These are phyloP conservation scores for Eleusine indica DNA, from an alignment of 176 grass and related monocot species.

Conservation along the genomic window DNA sequence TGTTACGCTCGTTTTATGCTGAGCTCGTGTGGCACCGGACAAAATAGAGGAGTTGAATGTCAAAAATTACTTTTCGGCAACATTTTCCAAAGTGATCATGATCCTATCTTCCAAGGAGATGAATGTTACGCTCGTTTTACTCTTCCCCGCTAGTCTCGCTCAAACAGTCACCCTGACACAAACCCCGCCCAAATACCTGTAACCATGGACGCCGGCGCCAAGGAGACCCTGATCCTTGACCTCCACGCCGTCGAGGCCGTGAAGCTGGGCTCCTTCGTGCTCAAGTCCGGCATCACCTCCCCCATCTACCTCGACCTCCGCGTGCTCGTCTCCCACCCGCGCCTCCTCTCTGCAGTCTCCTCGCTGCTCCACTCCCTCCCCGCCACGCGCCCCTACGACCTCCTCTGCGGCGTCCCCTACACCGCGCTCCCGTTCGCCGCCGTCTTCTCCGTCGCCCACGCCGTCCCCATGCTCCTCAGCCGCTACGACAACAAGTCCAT, in stretches of 20 bases:
- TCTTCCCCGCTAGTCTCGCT: not conserved
- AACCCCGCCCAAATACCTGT: not conserved
- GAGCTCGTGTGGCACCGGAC: too few relatives aligned
- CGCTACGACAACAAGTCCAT: constrained; percentile 76
- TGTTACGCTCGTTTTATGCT: too few relatives aligned
- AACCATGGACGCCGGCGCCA: constrained; percentile 53
- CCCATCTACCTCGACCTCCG: constrained; percentile 98
- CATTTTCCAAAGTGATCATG: not conserved
- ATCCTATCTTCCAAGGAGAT: too few relatives aligned
- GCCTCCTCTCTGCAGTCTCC: constrained; percentile 62
- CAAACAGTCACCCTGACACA: not conserved
- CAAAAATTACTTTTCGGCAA: not conserved
- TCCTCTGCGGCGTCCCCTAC: constrained; percentile 94
- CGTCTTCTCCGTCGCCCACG: constrained; percentile 55
- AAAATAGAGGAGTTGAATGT: too few relatives aligned
- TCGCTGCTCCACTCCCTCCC: constrained; percentile 63
- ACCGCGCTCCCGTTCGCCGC: constrained; percentile 88
- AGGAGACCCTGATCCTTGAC: constrained; percentile 71
- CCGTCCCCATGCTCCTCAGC: constrained; percentile 84
- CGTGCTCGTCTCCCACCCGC: constrained; percentile 76
- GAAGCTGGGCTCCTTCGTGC: constrained; percentile 86
- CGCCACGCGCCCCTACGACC: constrained; percentile 51
- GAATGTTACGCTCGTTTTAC: too few relatives aligned
- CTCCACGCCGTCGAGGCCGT: constrained; percentile 81
- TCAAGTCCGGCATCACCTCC: constrained; percentile 90